Percentiles rank a stretch among this genome's conserved stretches.
Evolutionary conservation across 2,329 filamentous ascomycete species (phyloP).

Genomic region (Aspergillus sp.): DNA sequence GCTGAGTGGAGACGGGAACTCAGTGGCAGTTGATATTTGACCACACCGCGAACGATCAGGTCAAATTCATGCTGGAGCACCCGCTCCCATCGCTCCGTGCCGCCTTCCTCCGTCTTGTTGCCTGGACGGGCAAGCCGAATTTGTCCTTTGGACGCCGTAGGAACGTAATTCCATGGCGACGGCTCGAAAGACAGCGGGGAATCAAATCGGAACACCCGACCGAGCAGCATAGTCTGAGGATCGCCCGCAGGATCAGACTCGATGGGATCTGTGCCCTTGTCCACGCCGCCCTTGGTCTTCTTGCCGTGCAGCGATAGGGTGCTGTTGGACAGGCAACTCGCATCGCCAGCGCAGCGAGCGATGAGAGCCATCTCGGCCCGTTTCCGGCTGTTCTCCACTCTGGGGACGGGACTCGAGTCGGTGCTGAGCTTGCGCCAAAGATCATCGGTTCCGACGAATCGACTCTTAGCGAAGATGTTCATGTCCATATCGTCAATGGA

Average conservation of each 20-base stretch:
- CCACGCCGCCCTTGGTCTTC: conserved; percentile 42
- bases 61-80: conserved; percentile 92
- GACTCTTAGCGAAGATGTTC: conserved; percentile 92
- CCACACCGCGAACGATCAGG: conserved; percentile 83
- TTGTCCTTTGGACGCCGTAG: conserved; percentile 75
- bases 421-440: conserved; percentile 40
- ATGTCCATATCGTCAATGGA: conserved; percentile 84
- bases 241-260: conserved; percentile 58
- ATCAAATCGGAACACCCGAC: conserved; percentile 82
- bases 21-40: conserved; percentile 75
- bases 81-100: conserved; percentile 83
- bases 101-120: conserved; percentile 81
- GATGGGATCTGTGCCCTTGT: conserved; percentile 64
- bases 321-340: conserved; percentile 22
- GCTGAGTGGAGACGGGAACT: conserved; percentile 58
- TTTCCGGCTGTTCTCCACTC: conserved; percentile 35
- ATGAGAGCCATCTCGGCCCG: conserved; percentile 34
- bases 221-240: conserved; percentile 85
- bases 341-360: conserved; percentile 28
- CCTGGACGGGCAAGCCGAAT: conserved; percentile 80
- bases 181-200: conserved; percentile 87
- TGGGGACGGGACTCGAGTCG: conserved; percentile 32
- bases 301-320: conserved; percentile 16
- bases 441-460: conserved; percentile 70
- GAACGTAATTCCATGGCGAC: conserved; percentile 76